Conservation (phyloP, 2,329 filamentous ascomycete genomes). For the Diaporthe ampelina region DNA sequence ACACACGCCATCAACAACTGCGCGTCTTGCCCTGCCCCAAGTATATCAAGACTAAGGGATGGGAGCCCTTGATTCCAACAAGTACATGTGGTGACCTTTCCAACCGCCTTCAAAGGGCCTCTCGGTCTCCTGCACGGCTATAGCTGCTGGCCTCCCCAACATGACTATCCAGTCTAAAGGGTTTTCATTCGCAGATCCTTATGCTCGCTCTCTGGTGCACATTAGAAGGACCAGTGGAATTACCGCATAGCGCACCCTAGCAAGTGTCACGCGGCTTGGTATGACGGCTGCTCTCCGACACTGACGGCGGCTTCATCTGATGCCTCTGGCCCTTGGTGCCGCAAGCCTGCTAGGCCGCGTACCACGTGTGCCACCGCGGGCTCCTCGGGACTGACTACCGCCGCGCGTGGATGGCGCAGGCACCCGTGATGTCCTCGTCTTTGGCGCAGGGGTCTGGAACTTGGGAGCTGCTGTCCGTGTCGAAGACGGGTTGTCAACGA, state of each 20-base stretch:
- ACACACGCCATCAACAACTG: neutral
- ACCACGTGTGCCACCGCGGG: constrained; percentile 53
- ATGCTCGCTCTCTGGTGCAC: neutral
- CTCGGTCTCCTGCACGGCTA: neutral
- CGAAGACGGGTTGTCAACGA: constrained; percentile 85
- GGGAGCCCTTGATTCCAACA: neutral
- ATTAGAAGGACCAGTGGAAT: neutral
- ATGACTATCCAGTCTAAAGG: neutral
- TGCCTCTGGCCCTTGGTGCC: constrained; percentile 60
- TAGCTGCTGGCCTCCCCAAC: neutral
- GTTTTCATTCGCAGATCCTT: neutral
- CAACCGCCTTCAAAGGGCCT: too few relatives aligned
- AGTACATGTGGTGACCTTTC: neutral
- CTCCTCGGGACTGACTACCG: constrained; percentile 52
- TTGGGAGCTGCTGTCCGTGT: constrained; percentile 64
- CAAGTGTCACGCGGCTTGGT: neutral
- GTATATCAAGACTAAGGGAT: neutral
- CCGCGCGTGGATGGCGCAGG: constrained; percentile 60
- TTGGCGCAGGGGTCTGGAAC: constrained; percentile 56
- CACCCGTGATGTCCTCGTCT: constrained; percentile 61
- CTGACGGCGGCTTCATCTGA: constrained; percentile 53
- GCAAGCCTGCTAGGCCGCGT: constrained; percentile 61
- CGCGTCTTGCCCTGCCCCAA: neutral
- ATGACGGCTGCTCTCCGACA: neutral
- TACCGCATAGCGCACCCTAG: neutral